Evolutionary conservation across 495 filamentous ascomycete species (phyloP).

Genomic region (Annulohypoxylon maeteangense): DNA sequence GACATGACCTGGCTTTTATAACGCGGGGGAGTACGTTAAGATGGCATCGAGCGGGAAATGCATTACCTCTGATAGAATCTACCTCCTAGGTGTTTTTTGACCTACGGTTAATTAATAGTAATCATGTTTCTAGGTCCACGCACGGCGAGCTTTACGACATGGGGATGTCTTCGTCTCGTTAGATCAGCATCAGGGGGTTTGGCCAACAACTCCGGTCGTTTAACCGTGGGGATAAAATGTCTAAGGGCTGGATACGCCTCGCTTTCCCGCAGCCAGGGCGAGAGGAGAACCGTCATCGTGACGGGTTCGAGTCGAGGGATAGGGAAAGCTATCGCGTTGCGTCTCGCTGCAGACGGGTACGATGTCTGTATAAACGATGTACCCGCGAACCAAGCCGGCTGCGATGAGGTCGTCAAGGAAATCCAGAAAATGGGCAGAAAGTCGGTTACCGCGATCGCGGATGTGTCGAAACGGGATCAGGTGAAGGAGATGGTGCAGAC

Average conservation of each 20-base stretch:
- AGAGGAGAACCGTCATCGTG: slow-evolving; percentile 61
- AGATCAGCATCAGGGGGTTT: background rate
- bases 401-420: slow-evolving; percentile 60
- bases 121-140: slow-evolving; percentile 5
- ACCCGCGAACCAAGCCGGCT: slow-evolving; percentile 53
- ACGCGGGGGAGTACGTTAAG: background rate
- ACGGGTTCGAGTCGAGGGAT: slow-evolving; percentile 69
- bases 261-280: background rate
- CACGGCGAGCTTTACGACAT: background rate
- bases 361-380: slow-evolving; percentile 70
- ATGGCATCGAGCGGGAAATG: background rate
- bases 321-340: slow-evolving; percentile 68
- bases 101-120: background rate
- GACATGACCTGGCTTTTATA: background rate
- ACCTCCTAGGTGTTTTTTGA: background rate
- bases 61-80: background rate
- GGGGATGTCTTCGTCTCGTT: slow-evolving; percentile 2
- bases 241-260: slow-evolving; percentile 20
- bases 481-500: slow-evolving; percentile 62
- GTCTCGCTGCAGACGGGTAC: slow-evolving; percentile 69
- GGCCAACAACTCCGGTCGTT: background rate
- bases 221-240: background rate
- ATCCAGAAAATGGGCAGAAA: slow-evolving; percentile 59
- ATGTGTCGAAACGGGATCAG: slow-evolving; percentile 62
- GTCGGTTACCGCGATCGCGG: slow-evolving; percentile 60